Base-by-base conservation (phyloP, 495 filamentous ascomycete species). In the Penicillium desertorum region DNA sequence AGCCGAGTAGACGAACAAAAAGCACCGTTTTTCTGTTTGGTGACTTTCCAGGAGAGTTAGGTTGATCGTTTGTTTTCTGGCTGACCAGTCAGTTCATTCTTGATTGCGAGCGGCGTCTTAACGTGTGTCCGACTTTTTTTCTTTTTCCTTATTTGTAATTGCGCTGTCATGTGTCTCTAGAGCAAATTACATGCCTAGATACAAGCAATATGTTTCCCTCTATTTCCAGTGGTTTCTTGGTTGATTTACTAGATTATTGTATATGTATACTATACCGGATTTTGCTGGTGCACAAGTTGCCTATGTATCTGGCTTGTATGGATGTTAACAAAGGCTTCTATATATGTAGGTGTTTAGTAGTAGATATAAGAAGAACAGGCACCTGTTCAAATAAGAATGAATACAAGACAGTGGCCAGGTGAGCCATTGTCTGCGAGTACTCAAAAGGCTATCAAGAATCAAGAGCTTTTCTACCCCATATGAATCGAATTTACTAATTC, bases 61-160 rank as follows among this genome's bases (percentile, higher is more conserved):
- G 62, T 68, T 64, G 64, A 67, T 65, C 54, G 63, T 65, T 61
- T 68, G 54, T 42, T 61, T 60, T 51, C 51, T 62, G 55, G 58
- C 59, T 55, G 45, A 58, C 34, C 52, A 61, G 60, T 65, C 53
- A 59, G 65, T 45, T 61, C 56, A 61, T 64, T 62, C 41, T 62
- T 61, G 62, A 61, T 65, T 66, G 66, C 61, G 58, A 69, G 63
- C 66, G 66, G 66, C 66, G 66, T 69, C 66, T 64, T 69, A 69
- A 69, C 66, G 66, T 69, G 66, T 66, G 56, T 66, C 66, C 61
- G 61, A 67, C 56, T 48, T 58, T 62, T 54, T 59, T 32, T 56
- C 57, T 59, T 54, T 59, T 58, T 45, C 42, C 27, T 52, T 51
- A 57, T 49, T 54, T 55, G 53, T 55, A 47, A 55, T 47, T 55